phyloP scores from a whole-genome alignment of 352 stramenopile species.

The Globisporangium middletonii region DNA sequence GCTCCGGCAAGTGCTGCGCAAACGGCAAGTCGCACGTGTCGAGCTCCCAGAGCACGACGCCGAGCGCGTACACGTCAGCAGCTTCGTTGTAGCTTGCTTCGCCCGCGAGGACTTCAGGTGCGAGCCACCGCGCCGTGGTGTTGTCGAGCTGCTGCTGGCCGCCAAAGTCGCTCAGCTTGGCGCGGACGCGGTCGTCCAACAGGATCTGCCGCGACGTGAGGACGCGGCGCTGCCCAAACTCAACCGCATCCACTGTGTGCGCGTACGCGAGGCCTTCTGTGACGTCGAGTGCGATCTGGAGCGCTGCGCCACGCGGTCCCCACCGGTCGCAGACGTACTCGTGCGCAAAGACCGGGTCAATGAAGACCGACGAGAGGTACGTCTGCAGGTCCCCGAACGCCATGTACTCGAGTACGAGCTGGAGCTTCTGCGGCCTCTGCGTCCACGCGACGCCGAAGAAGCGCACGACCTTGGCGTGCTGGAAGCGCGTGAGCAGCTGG shows the following conservation, averaged over 20 bases:
- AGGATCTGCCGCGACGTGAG: conserved; percentile 26
- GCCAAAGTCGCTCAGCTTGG: conserved; percentile 26
- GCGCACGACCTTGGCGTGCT: conserved; percentile 18
- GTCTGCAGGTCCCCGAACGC: conserved; percentile 21
- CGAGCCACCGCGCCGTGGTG: conserved; percentile 10
- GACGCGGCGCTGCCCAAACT: conserved; percentile 11
- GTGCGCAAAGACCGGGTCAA: neutral
- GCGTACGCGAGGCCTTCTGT: conserved; percentile 20
- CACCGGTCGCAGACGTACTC: conserved; percentile 1
- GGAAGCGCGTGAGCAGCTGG: conserved; percentile 13
- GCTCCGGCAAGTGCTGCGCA: conserved; percentile 6
- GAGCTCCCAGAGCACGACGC: conserved; percentile 22
- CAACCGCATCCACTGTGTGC: conserved; percentile 14
- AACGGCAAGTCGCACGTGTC: conserved; percentile 11
- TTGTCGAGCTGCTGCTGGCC: conserved; percentile 8
- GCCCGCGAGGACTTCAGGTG: conserved; percentile 19
- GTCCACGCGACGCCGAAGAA: conserved; percentile 19
- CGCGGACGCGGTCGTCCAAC: conserved; percentile 10
- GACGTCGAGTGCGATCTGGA: conserved; percentile 20
- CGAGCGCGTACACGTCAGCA: conserved; percentile 25
- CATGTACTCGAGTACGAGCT: conserved; percentile 25
- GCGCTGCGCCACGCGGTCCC: neutral
- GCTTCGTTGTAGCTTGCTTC: conserved; percentile 16
- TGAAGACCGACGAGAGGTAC: conserved; percentile 11
- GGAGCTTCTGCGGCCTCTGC: conserved; percentile 6